Percentiles rank a stretch among this genome's conserved stretches.
Conservation (phyloP, 2,329 filamentous ascomycete genomes). For the Xylariaceae sp. region DNA sequence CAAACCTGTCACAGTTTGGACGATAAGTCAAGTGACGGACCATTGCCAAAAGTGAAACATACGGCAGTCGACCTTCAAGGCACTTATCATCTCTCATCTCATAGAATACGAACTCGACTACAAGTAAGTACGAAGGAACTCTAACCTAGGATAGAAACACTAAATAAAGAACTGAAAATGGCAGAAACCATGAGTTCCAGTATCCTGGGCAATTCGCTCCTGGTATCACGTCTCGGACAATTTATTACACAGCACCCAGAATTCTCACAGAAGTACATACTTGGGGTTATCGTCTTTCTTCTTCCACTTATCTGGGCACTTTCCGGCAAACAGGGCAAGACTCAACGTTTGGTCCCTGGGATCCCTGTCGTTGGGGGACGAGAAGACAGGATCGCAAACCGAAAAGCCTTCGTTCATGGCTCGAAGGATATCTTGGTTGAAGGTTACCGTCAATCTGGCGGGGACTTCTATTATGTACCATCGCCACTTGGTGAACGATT, state of each 20-base stretch:
- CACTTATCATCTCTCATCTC: no score
- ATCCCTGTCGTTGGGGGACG: constrained; percentile 10
- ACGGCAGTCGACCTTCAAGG: no score
- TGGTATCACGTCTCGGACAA: neutral
- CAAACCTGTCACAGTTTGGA: neutral
- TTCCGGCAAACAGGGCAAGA: neutral
- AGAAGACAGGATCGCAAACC: constrained; percentile 5
- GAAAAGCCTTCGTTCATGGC: constrained; percentile 6
- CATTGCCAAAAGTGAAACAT: no score
- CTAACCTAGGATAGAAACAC: no score
- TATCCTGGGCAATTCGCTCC: neutral
- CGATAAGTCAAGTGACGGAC: no score
- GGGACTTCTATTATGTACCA: constrained; percentile 23
- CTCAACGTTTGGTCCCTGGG: constrained; percentile 8
- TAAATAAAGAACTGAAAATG: neutral
- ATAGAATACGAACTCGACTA: no score
- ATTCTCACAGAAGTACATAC: neutral
- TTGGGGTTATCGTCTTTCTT: neutral
- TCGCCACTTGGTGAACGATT: constrained; percentile 26
- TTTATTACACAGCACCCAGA: neutral
- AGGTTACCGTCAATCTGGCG: constrained; percentile 6
- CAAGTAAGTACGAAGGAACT: no score
- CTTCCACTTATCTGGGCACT: neutral
- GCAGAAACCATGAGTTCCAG: neutral
- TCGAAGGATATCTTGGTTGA: constrained; percentile 7